Percentiles rank a stretch among this genome's conserved stretches.
These are phyloP conservation scores for Mucuna pruriens DNA, from an alignment of 306 rosid genomes.

Conservation along the genomic window DNA sequence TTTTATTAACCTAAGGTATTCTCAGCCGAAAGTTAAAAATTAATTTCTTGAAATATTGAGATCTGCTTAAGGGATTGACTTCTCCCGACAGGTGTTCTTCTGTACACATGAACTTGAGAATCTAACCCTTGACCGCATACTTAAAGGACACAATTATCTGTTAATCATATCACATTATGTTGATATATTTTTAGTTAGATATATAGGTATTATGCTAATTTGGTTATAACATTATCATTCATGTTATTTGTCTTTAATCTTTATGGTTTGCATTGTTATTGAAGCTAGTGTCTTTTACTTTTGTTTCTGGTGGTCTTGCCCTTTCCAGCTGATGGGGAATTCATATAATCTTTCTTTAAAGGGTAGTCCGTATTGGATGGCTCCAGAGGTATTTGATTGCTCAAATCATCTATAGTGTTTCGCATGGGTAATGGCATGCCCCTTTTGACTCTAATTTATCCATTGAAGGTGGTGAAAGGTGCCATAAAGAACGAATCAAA, in stretches of 20 bases:
- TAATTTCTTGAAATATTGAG: too few species aligned
- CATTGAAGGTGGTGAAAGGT: slow-evolving; percentile 67
- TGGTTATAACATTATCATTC: not conserved
- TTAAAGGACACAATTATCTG: too few species aligned
- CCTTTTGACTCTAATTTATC: slow-evolving; percentile 3
- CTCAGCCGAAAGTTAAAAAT: too few species aligned
- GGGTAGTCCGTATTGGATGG: slow-evolving; percentile 94
- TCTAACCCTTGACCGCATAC: too few species aligned
- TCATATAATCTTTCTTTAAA: slow-evolving; percentile 70
- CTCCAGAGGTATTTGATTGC: slow-evolving; percentile 71
- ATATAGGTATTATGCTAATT: not conserved
- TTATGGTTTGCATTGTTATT: not conserved
- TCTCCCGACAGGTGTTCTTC: too few species aligned
- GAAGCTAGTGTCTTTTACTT: not conserved
- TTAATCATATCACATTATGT: too few species aligned
- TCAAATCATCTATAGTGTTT: slow-evolving; percentile 5
- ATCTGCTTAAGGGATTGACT: too few species aligned
- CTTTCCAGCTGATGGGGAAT: slow-evolving; percentile 64
- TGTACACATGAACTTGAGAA: too few species aligned
- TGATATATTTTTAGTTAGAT: not conserved
- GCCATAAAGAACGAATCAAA: slow-evolving; percentile 52
- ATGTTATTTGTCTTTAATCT: not conserved
- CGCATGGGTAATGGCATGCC: not conserved
- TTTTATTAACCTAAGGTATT: too few species aligned
- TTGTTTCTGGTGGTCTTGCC: slow-evolving; percentile 4